Evolutionary conservation across 306 rosid species (phyloP).

Genomic region (Vigna trinervia): DNA sequence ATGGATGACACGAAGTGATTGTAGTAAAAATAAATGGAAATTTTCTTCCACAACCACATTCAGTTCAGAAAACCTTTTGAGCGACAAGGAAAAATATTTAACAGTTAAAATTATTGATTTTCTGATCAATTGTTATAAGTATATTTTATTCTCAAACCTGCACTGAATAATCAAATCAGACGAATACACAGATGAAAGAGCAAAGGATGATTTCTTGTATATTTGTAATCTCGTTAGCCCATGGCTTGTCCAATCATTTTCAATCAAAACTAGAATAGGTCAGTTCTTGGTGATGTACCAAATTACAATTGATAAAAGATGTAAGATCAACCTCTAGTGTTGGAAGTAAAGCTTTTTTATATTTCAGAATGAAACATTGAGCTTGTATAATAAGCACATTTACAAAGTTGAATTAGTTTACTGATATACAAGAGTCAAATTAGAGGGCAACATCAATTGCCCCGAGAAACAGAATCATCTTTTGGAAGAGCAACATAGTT

Average conservation of each 20-base stretch:
- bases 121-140: not conserved
- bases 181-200: not conserved
- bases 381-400: constrained; percentile 38
- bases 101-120: not conserved
- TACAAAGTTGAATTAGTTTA: constrained; percentile 28
- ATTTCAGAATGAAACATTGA: constrained; percentile 21
- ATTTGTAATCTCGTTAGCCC: not conserved
- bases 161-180: not conserved
- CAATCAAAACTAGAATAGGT: not conserved
- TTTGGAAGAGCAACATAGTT: constrained; percentile 90
- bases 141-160: not conserved
- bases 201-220: not conserved
- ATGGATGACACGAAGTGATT: too few relatives aligned
- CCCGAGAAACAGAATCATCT: constrained; percentile 64
- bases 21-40: too few relatives aligned
- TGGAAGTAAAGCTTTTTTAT: constrained; percentile 18
- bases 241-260: not conserved
- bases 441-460: constrained; percentile 44
- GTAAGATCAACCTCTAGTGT: constrained; percentile 22
- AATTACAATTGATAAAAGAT: constrained; percentile 24
- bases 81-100: too few relatives aligned
- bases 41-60: too few relatives aligned
- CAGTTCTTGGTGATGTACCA: constrained; percentile 24
- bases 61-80: too few relatives aligned
- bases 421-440: constrained; percentile 45